phyloP scores from a whole-genome alignment of 2,329 filamentous ascomycete genomes.

The Endoconidiophora laricicola region DNA sequence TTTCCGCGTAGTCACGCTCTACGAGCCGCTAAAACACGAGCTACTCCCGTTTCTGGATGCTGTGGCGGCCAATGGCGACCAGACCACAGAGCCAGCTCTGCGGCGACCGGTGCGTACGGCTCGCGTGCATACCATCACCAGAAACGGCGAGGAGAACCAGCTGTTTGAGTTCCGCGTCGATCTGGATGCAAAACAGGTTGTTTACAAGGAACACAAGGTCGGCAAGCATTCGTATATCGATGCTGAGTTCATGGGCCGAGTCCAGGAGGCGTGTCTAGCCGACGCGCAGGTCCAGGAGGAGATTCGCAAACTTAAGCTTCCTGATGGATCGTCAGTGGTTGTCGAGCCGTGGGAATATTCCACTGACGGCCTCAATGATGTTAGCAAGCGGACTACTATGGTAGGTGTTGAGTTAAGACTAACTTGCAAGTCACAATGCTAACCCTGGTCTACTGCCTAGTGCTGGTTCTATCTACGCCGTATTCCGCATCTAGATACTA shows the following conservation, averaged over 20 bases:
- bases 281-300: slow-evolving; percentile 27
- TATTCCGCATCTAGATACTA: slow-evolving; percentile 28
- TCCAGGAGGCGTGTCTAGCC: slow-evolving; percentile 29
- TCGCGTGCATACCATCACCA: slow-evolving; percentile 23
- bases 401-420: slow-evolving; percentile 18
- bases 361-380: slow-evolving; percentile 35
- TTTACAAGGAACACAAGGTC: slow-evolving; percentile 20
- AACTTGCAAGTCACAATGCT: neutral
- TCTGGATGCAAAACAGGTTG: slow-evolving; percentile 16
- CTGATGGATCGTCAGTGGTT: slow-evolving; percentile 26
- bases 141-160: slow-evolving; percentile 13
- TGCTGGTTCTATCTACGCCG: slow-evolving; percentile 25
- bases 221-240: slow-evolving; percentile 32
- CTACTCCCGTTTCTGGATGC: slow-evolving; percentile 28
- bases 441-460: slow-evolving; percentile 13
- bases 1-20: slow-evolving; percentile 34
- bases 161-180: slow-evolving; percentile 23
- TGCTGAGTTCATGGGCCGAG: slow-evolving; percentile 29
- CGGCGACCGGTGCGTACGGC: slow-evolving; percentile 22
- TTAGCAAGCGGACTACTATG: slow-evolving; percentile 31
- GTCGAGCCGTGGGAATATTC: slow-evolving; percentile 41
- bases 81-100: slow-evolving; percentile 14
- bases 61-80: slow-evolving; percentile 16
- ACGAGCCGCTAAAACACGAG: slow-evolving; percentile 31
- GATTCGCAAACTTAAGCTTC: slow-evolving; percentile 26